Evolutionary conservation across 169 alveolate genomes (phyloP), one percentile per base, ranked within the genome.

Genomic region (Hepatocystis sp.): DNA sequence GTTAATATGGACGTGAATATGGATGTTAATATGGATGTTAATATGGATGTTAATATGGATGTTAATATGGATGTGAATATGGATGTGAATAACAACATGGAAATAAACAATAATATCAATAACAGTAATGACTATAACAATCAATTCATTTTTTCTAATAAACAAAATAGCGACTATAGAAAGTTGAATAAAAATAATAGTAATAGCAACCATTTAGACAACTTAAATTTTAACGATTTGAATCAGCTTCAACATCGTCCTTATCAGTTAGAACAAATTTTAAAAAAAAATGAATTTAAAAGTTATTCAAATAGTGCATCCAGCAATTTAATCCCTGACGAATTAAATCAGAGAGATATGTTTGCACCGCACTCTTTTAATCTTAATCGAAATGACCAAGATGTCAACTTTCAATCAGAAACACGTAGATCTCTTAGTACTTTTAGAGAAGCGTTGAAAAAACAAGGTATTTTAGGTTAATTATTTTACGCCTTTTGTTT

Each of bases 361-460:
- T 11, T 44, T 39, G 66, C 19, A 0, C 11, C 17, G 15, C 32
- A 52, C 39, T 4, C 46, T 2, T 44, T 76, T 15, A 21, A 3
- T 4, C 44, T 56, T 1, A 58, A 28, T 39, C 39, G 36, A 27
- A 58, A 23, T 13, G 66, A 46, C 2, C 56, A 58, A 40, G 34
- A 39, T 11, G 51, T 58, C 25, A n/a, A 17, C 2, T 76, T 76
- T 34, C 68, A 76, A 52, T 76, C 88, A 2, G 78, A 76, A 58
- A 58, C 88, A 4, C 88, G 88, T 8, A 76, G 46, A 51, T 56
- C 64, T 39, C 32, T 76, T 30, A 58, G 65, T 21, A 58, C 55
- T 30, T 76, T 76, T 64, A 30, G 88, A 13, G 88, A 76, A 40
- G 64, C 88, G 28, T 76, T 76, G 46, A 76, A 76, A 47, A 76